These are phyloP conservation scores for Floccularia luteovirens DNA, from an alignment of 768 basidiomycete species.

Conservation along the genomic window DNA sequence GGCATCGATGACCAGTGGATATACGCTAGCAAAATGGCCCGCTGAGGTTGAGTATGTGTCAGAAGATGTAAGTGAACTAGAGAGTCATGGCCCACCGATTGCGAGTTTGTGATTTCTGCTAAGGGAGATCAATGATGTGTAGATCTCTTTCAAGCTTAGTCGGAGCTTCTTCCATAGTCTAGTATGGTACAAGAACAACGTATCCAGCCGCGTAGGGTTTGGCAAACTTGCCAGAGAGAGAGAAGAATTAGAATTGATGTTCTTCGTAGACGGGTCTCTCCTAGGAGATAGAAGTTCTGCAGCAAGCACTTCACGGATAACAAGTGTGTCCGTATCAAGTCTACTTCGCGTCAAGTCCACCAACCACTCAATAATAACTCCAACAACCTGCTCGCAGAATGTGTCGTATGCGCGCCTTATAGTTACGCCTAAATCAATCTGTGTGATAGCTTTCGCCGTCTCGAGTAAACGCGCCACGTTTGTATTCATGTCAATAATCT, in stretches of 20 bases:
- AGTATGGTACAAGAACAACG: conserved; percentile 75
- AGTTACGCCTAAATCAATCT: conserved; percentile 89
- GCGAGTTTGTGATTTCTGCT: conserved; percentile 70
- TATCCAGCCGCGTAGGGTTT: conserved; percentile 61
- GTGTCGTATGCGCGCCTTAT: conserved; percentile 83
- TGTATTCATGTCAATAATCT: conserved; percentile 72
- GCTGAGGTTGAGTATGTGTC: too few species aligned
- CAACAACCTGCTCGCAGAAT: conserved; percentile 80
- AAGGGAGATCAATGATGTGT: conserved; percentile 65
- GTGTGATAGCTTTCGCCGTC: conserved; percentile 69
- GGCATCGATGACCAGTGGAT: conserved; percentile 80
- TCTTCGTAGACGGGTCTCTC: conserved; percentile 40
- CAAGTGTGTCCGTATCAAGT: conserved; percentile 55
- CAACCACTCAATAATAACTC: conserved; percentile 82
- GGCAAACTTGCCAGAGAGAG: conserved; percentile 32
- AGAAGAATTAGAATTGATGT: conserved; percentile 27
- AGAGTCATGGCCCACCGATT: conserved; percentile 50
- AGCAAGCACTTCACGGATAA: conserved; percentile 68
- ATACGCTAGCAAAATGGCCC: conserved; percentile 77
- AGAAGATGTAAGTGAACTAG: background rate
- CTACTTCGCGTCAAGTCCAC: conserved; percentile 72
- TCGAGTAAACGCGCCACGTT: conserved; percentile 53
- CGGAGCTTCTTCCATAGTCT: conserved; percentile 82
- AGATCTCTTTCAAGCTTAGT: conserved; percentile 75
- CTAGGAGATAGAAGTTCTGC: conserved; percentile 60